A percentile compares a stretch with the other conserved stretches of the same genome.
Conservation (phyloP, 2,329 filamentous ascomycete species). For the Pseudogymnoascus sp. region DNA sequence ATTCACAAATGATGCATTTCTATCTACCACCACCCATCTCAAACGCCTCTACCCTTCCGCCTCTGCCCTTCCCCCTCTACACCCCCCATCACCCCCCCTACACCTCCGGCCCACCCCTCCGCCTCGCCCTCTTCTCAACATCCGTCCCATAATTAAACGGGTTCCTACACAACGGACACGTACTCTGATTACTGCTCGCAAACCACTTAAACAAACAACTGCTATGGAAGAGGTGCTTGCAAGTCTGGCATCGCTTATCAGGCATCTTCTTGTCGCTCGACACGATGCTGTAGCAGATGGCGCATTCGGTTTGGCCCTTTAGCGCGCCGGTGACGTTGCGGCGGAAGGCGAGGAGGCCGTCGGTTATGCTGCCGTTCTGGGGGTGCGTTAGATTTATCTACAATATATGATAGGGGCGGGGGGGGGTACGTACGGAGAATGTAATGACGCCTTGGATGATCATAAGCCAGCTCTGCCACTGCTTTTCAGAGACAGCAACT, state of each 20-base stretch:
- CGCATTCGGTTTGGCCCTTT: conserved; percentile 89
- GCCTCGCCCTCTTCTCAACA: conserved; percentile 9
- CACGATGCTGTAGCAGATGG: conserved; percentile 94
- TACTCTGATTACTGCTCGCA: conserved; percentile 82
- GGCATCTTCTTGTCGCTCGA: conserved; percentile 81
- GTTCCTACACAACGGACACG: conserved; percentile 87
- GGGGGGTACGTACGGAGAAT: conserved; percentile 53
- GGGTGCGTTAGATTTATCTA: neutral
- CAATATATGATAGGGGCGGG: neutral
- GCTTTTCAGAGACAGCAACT: conserved; percentile 80
- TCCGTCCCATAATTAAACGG: conserved; percentile 55
- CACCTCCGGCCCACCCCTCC: conserved; percentile 10
- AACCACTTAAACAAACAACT: conserved; percentile 96
- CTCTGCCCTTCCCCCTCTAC: too few relatives aligned
- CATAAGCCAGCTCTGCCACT: conserved; percentile 86
- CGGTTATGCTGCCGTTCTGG: conserved; percentile 73
- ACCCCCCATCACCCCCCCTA: neutral
- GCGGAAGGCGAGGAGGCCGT: conserved; percentile 77
- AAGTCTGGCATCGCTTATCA: conserved; percentile 84
- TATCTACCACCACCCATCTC: neutral
- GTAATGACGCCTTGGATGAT: conserved; percentile 88
- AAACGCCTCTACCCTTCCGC: neutral
- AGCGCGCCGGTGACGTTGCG: conserved; percentile 80
- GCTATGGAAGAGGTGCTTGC: conserved; percentile 88
- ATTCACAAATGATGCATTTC: neutral